These are phyloP conservation scores for Gossypium trilobum DNA, from an alignment of 441 rosid species.

Conservation along the genomic window DNA sequence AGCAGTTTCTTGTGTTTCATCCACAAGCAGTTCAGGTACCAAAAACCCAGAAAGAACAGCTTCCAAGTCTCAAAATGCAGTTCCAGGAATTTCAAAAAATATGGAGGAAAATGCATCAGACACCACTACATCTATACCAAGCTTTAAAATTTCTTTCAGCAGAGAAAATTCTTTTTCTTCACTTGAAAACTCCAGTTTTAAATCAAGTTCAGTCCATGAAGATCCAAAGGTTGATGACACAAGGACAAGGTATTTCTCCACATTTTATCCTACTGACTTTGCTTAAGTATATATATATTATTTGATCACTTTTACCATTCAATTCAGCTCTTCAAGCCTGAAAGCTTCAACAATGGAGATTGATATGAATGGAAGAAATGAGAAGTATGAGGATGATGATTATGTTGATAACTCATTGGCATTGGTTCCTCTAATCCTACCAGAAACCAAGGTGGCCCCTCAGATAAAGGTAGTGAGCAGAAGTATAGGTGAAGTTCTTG, in stretches of 20 bases:
- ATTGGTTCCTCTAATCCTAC: conserved; percentile 26
- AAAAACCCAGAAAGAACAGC: conserved; percentile 21
- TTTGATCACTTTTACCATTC: background rate
- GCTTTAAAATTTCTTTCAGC: conserved; percentile 13
- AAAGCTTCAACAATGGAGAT: conserved; percentile 7
- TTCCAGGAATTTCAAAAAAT: conserved; percentile 1
- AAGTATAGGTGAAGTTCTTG: conserved; percentile 43
- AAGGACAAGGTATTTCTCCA: conserved; percentile 1
- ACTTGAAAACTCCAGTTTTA: conserved; percentile 13
- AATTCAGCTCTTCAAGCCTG: conserved; percentile 1
- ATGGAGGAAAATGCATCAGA: conserved; percentile 15
- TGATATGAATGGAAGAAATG: conserved; percentile 8
- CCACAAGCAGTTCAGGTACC: conserved; percentile 24
- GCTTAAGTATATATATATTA: background rate
- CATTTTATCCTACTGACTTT: background rate
- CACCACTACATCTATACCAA: conserved; percentile 16
- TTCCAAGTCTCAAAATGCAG: conserved; percentile 19
- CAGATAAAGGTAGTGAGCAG: conserved; percentile 20
- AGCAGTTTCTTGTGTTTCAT: conserved; percentile 34
- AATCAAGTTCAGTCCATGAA: conserved; percentile 12
- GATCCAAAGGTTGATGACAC: conserved; percentile 22
- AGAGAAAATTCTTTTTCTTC: conserved; percentile 16
- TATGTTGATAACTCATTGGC: conserved; percentile 38
- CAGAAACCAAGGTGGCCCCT: conserved; percentile 12
- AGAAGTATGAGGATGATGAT: conserved; percentile 2